These are phyloP conservation scores for Lablab purpureus DNA, from an alignment of 306 rosid genomes.

Conservation along the genomic window DNA sequence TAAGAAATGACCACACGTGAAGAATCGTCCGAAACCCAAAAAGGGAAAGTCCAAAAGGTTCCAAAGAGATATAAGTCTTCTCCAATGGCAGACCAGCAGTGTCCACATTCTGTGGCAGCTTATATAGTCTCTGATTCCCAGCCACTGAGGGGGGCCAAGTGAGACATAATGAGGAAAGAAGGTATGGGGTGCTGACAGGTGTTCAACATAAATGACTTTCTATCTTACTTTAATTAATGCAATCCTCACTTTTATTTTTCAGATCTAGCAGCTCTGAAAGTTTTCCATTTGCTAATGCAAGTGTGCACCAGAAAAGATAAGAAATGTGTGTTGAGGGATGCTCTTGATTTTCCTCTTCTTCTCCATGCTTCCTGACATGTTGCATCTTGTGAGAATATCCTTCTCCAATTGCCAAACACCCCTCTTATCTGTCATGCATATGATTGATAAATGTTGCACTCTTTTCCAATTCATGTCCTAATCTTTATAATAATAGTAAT, in stretches of 20 bases:
- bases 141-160: conserved; percentile 25
- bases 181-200: conserved; percentile 65
- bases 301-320: conserved; percentile 40
- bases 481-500: background rate
- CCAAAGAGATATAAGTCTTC: conserved; percentile 21
- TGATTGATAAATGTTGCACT: conserved; percentile 6
- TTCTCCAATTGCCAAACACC: conserved; percentile 33
- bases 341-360: conserved; percentile 17
- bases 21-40: conserved; percentile 50
- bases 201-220: conserved; percentile 9
- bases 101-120: conserved; percentile 44
- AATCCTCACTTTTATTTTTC: background rate
- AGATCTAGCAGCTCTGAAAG: background rate
- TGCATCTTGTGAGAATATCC: conserved; percentile 35
- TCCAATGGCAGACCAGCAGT: conserved; percentile 38
- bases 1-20: conserved; percentile 44
- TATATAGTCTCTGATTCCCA: conserved; percentile 37
- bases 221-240: conserved; percentile 32
- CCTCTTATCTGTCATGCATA: conserved; percentile 3
- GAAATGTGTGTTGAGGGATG: conserved; percentile 55
- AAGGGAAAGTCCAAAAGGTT: conserved; percentile 50
- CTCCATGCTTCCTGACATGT: conserved; percentile 56
- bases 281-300: conserved; percentile 11
- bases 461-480: background rate
- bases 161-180: conserved; percentile 45